Evolutionary conservation across 1,139 yeast genomes (phyloP).

Genomic region (Martiniozyma asiatica): DNA sequence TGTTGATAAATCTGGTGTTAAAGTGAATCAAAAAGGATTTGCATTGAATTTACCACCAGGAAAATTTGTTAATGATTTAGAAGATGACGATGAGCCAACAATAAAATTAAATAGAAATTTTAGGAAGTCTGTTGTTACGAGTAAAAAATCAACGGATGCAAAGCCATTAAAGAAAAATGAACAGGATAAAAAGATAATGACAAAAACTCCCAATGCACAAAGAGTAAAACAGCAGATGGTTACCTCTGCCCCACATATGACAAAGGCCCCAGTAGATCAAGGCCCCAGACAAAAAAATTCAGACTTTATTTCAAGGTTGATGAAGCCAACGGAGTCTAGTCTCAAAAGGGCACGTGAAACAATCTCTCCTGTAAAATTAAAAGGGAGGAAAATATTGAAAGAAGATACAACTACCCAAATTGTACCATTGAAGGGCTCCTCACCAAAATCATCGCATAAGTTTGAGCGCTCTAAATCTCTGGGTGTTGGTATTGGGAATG

Average conservation of each 20-base stretch:
- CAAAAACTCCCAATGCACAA: background rate
- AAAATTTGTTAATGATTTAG: background rate
- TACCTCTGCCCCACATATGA: slow-evolving; percentile 1
- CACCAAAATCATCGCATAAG: background rate
- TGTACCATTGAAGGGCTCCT: slow-evolving; percentile 1
- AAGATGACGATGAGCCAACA: slow-evolving; percentile 17
- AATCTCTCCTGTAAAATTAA: slow-evolving; percentile 5
- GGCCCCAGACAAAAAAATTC: background rate
- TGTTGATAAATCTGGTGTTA: slow-evolving; percentile 2
- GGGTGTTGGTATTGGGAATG: background rate
- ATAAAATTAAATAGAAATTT: slow-evolving; percentile 15
- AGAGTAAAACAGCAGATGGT: background rate
- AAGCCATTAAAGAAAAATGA: no score
- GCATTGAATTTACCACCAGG: slow-evolving; percentile 13
- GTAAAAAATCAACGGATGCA: no score
- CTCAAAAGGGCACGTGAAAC: slow-evolving; percentile 12
- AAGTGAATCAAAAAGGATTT: no score
- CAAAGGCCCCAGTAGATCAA: background rate
- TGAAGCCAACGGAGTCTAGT: slow-evolving; percentile 27
- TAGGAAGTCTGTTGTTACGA: background rate
- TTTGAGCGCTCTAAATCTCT: background rate
- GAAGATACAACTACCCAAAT: background rate
- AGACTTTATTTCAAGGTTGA: slow-evolving; percentile 18
- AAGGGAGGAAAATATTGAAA: background rate
- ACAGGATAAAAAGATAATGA: no score